Evolutionary conservation across 1,284 basidiomycete species (phyloP), one percentile per base, ranked within the genome.

Genomic region (Volvariella surrecta): DNA sequence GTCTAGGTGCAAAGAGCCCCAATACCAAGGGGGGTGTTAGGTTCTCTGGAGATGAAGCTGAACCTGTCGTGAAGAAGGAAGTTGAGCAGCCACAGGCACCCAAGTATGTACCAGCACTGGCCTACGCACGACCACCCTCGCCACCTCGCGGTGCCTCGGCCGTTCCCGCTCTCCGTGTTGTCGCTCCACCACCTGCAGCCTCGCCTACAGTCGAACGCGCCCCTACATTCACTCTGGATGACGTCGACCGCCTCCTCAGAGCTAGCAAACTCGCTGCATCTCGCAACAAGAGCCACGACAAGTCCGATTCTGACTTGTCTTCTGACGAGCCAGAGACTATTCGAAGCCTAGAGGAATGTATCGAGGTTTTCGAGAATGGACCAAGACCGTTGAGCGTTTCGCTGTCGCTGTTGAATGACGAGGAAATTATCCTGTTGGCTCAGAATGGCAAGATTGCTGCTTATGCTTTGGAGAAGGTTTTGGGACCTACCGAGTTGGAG

Each of bases 361-460:
- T 90, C 43, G 78, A 85, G n/a, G 74, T 97, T 44, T 93, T 89
- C 54, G 89, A 91, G 54, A 83, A 84, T 46, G 88, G 86, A 1
- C 81, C 88, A 1, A 77, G 85, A 38, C 83, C 85, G 15, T 67
- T 73, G 7, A 70, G 68, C 40, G 66, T 61, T 34, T 64, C 72
- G 32, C 54, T 84, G 37, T 66, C 73, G 44, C 67, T 79, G 52
- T 66, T 99, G 52, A 89, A 79, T 40, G 92, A 99, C 57, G 95
- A 99, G 58, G 95, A 99, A 63, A 71, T 99, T 43, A 82, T 99
- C 44, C 51, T 93, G 44, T 73, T 99, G 21, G 80, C 86, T 7
- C 90, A 97, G 66, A 85, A 85, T 53, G 92, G 93, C 41, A 96
- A 94, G 76, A 87, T 99, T 51, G 85, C 90, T 1, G 76, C 89